Conservation (phyloP, 768 basidiomycete genomes). For the Guyanaporus albipodus region DNA sequence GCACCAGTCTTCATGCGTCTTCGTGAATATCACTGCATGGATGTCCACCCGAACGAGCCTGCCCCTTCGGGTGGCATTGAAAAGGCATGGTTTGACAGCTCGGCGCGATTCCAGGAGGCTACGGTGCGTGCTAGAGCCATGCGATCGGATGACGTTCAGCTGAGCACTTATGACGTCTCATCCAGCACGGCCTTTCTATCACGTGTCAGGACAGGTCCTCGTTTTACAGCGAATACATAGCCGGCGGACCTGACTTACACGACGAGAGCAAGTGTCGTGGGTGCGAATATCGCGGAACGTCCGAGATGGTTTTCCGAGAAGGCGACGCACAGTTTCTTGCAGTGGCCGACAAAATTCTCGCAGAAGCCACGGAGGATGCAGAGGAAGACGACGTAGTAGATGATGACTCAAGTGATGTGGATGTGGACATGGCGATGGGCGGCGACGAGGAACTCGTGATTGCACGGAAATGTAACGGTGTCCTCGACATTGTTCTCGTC, state of each 20-base stretch:
- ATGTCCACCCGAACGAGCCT: constrained; percentile 34
- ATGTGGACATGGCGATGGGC: constrained; percentile 24
- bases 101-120: constrained; percentile 12
- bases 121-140: constrained; percentile 22
- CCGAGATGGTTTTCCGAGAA: constrained; percentile 28
- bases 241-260: constrained; percentile 39
- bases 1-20: constrained; percentile 58
- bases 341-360: constrained; percentile 4
- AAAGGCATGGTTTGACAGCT: constrained; percentile 39
- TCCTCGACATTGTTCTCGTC: constrained; percentile 57
- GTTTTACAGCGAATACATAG: constrained; percentile 42
- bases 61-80: constrained; percentile 34
- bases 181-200: constrained; percentile 21
- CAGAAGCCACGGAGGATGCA: constrained; percentile 17
- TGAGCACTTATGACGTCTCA: background rate
- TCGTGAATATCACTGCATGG: constrained; percentile 49
- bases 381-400: constrained; percentile 28
- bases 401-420: constrained; percentile 24
- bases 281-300: constrained; percentile 26
- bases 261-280: constrained; percentile 37
- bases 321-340: constrained; percentile 25
- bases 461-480: constrained; percentile 44
- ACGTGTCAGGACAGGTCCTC: constrained; percentile 23
- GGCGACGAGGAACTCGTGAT: constrained; percentile 24
- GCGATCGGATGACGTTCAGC: background rate